Evolutionary conservation across 1,284 basidiomycete species (phyloP).

Genomic region (Dichomitus squalens): DNA sequence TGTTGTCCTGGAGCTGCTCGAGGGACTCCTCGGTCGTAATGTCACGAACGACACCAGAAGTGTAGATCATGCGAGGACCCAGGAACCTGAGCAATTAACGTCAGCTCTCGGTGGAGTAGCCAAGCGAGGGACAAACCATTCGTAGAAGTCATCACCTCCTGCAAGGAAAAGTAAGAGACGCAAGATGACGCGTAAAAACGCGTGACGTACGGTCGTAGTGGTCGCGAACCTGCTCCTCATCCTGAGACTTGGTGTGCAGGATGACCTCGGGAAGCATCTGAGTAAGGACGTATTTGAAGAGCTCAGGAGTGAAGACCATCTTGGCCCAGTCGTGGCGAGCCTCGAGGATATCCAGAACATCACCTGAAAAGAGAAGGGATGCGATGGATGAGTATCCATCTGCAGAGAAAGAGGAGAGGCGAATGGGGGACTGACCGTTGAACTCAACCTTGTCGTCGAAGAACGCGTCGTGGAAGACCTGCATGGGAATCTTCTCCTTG

Average conservation of each 20-base stretch:
- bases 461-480: slow-evolving; percentile 96
- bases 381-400: slow-evolving; percentile 2
- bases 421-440: slow-evolving; percentile 63
- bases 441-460: slow-evolving; percentile 97
- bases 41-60: slow-evolving; percentile 87
- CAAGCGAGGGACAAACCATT: slow-evolving; percentile 54
- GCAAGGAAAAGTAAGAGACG: slow-evolving; percentile 16
- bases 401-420: slow-evolving; percentile 13
- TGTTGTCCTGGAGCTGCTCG: slow-evolving; percentile 98
- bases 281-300: slow-evolving; percentile 94
- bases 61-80: slow-evolving; percentile 97
- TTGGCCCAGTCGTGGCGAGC: slow-evolving; percentile 95
- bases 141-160: slow-evolving; percentile 93
- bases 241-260: slow-evolving; percentile 87
- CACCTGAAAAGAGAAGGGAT: slow-evolving; percentile 55
- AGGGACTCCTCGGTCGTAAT: slow-evolving; percentile 81
- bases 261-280: slow-evolving; percentile 92
- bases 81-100: slow-evolving; percentile 66
- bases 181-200: slow-evolving; percentile 23
- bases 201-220: slow-evolving; percentile 86
- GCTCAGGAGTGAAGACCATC: slow-evolving; percentile 83
- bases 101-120: slow-evolving; percentile 3
- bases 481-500: slow-evolving; percentile 95
- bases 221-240: slow-evolving; percentile 94
- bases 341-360: slow-evolving; percentile 93